Conservation (phyloP, 2,329 filamentous ascomycete genomes). For the Mycosphaerella arachidis region DNA sequence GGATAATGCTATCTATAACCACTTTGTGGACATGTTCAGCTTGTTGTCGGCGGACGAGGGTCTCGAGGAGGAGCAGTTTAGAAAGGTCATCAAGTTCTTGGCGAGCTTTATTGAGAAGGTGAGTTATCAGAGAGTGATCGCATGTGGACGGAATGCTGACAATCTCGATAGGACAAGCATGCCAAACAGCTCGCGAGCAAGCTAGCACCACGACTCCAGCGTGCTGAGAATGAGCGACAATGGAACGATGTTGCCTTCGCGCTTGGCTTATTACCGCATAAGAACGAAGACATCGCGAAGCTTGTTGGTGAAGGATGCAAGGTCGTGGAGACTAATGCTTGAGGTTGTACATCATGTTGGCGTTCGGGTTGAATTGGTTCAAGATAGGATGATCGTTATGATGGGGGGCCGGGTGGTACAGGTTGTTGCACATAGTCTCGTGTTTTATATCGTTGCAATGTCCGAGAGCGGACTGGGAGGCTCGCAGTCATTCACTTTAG, state of each 20-base stretch:
- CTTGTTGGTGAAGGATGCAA: constrained; percentile 68
- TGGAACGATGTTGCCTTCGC: constrained; percentile 98
- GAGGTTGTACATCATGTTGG: neutral
- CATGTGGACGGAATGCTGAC: neutral
- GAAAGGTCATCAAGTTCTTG: constrained; percentile 83
- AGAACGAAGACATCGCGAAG: constrained; percentile 84
- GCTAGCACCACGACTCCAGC: constrained; percentile 74
- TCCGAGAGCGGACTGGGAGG: too few relatives aligned
- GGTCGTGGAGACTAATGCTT: constrained; percentile 41
- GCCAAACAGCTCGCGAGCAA: constrained; percentile 92
- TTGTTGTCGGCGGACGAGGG: constrained; percentile 76
- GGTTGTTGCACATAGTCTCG: neutral
- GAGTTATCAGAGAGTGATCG: constrained; percentile 27
- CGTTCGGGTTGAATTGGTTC: neutral
- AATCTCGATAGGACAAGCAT: constrained; percentile 73
- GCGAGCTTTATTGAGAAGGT: constrained; percentile 98
- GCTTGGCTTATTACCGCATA: constrained; percentile 81
- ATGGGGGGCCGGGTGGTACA: neutral
- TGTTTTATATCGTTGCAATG: neutral
- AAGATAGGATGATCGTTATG: neutral
- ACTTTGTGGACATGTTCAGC: constrained; percentile 99
- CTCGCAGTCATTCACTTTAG: too few relatives aligned
- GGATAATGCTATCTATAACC: constrained; percentile 98
- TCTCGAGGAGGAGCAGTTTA: constrained; percentile 80
- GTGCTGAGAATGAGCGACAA: constrained; percentile 88